These are phyloP conservation scores for Trichosporon sp. DNA, from an alignment of 1,284 basidiomycete genomes.

Conservation along the genomic window DNA sequence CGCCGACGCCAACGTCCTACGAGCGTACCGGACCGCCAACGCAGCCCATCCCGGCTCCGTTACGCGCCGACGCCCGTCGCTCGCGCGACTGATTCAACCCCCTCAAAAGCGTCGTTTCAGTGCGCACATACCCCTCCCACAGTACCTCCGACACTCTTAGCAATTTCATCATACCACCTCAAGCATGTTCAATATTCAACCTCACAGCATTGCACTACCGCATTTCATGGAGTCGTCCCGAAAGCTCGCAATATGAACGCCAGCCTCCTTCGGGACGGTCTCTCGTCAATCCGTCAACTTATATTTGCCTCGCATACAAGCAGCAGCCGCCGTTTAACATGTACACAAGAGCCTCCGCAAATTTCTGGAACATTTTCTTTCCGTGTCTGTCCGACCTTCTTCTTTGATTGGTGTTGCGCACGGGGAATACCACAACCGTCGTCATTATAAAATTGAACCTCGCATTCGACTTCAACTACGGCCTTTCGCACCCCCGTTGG, in stretches of 20 bases:
- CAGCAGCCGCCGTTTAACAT: slow-evolving; percentile 5
- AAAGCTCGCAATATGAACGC: slow-evolving; percentile 19
- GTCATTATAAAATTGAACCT: slow-evolving; percentile 15
- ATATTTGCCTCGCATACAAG: slow-evolving; percentile 20
- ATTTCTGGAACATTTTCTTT: slow-evolving; percentile 12
- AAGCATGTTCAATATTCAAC: slow-evolving; percentile 28
- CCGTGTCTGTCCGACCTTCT: slow-evolving; percentile 14
- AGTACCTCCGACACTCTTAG: background rate
- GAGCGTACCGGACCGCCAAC: slow-evolving; percentile 32
- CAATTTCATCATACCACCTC: slow-evolving; percentile 12
- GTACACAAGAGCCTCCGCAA: slow-evolving; percentile 20
- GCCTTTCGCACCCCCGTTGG: background rate
- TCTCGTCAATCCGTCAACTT: slow-evolving; percentile 3
- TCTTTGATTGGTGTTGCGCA: slow-evolving; percentile 15
- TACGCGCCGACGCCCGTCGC: background rate
- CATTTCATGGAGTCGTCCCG: slow-evolving; percentile 21
- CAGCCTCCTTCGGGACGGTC: slow-evolving; percentile 3
- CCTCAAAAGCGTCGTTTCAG: slow-evolving; percentile 31
- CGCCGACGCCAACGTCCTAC: slow-evolving; percentile 29
- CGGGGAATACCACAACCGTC: slow-evolving; percentile 14
- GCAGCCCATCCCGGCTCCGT: slow-evolving; percentile 33
- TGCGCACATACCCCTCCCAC: background rate
- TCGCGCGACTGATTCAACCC: slow-evolving; percentile 31
- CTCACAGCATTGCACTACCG: slow-evolving; percentile 25
- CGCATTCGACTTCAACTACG: background rate